Evolutionary conservation across 2,329 filamentous ascomycete species (phyloP).

Genomic region (Stachybotrys elegans): DNA sequence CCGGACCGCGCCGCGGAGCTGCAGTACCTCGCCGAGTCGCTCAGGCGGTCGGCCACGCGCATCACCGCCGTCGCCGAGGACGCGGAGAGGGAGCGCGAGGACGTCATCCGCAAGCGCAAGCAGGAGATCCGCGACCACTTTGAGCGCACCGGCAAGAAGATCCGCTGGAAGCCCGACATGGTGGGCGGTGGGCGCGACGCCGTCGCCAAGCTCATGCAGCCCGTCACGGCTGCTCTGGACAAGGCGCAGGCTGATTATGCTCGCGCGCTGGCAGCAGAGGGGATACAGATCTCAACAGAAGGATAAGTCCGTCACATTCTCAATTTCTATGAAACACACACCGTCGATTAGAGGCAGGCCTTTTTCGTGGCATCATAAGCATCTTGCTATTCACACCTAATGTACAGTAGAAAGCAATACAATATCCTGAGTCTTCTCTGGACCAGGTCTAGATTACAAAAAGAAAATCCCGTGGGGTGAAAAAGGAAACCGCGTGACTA

Average conservation of each 20-base stretch:
- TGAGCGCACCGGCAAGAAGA: constrained; percentile 68
- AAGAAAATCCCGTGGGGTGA: too few species aligned
- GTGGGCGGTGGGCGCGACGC: constrained; percentile 71
- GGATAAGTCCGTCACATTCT: constrained; percentile 13
- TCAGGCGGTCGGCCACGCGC: constrained; percentile 70
- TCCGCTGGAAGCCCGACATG: constrained; percentile 61
- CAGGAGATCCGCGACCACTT: constrained; percentile 66
- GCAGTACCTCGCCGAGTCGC: constrained; percentile 73
- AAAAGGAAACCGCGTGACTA: too few species aligned
- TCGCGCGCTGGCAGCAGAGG: constrained; percentile 63
- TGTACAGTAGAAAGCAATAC: neutral
- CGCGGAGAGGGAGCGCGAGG: constrained; percentile 69
- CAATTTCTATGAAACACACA: too few species aligned
- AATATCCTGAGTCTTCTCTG: neutral
- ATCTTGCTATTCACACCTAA: too few species aligned
- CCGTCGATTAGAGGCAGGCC: too few species aligned
- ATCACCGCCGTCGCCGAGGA: constrained; percentile 76
- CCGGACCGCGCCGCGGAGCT: constrained; percentile 75
- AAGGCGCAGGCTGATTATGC: constrained; percentile 68
- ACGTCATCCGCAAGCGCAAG: constrained; percentile 62
- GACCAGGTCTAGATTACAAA: neutral
- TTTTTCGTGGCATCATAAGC: too few species aligned
- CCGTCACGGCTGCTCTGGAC: constrained; percentile 65
- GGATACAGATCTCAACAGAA: constrained; percentile 43
- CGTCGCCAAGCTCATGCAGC: constrained; percentile 71